These are phyloP conservation scores for Tritrichomonas musculus DNA, from an alignment of 208 protist species.

Conservation along the genomic window DNA sequence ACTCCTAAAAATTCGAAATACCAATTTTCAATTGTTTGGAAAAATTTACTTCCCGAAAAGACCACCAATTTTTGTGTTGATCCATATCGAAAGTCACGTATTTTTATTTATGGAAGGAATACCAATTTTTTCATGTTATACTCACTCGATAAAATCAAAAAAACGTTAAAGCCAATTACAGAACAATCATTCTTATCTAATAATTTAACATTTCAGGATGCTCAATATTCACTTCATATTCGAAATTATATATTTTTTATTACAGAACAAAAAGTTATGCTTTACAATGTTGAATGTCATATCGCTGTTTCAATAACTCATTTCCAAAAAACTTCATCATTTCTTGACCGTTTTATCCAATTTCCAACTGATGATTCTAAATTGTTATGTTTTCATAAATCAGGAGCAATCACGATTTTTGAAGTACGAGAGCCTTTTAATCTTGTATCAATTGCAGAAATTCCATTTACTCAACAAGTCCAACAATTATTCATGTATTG, in stretches of 20 bases:
- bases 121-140: background rate
- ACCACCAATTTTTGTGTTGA: background rate
- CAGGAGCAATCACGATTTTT: background rate
- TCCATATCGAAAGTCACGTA: background rate
- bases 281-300: background rate
- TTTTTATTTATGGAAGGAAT: background rate
- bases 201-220: background rate
- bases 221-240: background rate
- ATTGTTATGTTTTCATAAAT: background rate
- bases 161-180: background rate
- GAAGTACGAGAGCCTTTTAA: background rate
- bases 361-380: background rate
- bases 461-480: background rate
- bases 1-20: too few relatives aligned
- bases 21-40: background rate
- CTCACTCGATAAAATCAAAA: background rate
- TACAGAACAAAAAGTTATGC: background rate
- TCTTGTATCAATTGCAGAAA: too few relatives aligned
- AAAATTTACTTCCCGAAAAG: background rate
- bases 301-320: background rate
- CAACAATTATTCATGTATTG: background rate
- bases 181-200: background rate
- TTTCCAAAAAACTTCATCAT: background rate
- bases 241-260: background rate
- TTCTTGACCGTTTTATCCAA: background rate